These are phyloP conservation scores for Silene vulgaris DNA, from an alignment of 179 eudicot genomes.

Conservation along the genomic window DNA sequence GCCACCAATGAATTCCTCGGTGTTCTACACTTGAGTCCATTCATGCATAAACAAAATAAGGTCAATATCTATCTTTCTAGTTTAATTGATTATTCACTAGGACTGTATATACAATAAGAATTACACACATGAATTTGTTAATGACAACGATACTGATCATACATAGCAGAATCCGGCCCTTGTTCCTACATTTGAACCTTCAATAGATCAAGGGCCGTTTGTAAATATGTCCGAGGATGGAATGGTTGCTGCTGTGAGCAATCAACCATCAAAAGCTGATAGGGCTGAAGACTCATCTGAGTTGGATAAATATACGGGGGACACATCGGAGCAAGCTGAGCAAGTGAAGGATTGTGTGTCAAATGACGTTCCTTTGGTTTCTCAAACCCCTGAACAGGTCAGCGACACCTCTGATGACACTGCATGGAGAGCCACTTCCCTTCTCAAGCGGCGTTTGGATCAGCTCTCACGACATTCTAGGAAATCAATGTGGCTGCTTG, in stretches of 20 bases:
- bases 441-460: conserved; percentile 43
- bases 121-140: neutral
- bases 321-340: conserved; percentile 23
- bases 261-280: conserved; percentile 32
- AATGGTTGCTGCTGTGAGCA: conserved; percentile 59
- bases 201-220: conserved; percentile 69
- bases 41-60: conserved; percentile 63
- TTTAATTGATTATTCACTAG: neutral
- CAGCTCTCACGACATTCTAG: conserved; percentile 60
- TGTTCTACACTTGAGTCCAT: conserved; percentile 59
- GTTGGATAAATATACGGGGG: conserved; percentile 21
- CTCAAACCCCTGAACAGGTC: conserved; percentile 26
- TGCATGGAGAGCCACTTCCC: conserved; percentile 20
- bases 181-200: conserved; percentile 41
- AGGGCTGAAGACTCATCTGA: conserved; percentile 27
- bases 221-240: conserved; percentile 64
- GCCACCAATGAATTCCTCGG: conserved; percentile 66
- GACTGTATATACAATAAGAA: neutral
- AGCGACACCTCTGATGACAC: conserved; percentile 21
- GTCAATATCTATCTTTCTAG: conserved; percentile 29
- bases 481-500: conserved; percentile 70
- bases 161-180: conserved; percentile 26
- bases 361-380: neutral
- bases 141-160: conserved; percentile 10
- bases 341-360: conserved; percentile 24